Base-by-base conservation (phyloP, 2,329 filamentous ascomycete species). In the Gyromitra esculenta region DNA sequence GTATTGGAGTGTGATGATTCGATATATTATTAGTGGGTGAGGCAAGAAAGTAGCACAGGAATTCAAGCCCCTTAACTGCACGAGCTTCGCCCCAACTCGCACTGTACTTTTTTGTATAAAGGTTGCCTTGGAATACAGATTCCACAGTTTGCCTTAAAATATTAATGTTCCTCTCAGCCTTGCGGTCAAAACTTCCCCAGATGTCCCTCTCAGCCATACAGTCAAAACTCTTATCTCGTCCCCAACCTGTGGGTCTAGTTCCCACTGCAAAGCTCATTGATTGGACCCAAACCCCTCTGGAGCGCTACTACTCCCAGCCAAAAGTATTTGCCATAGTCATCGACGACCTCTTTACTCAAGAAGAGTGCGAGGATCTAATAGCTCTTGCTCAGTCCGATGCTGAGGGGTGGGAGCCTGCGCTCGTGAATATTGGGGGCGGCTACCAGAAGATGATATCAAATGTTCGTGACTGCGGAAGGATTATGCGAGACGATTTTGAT, bases 311-410 rank as follows among this genome's bases (percentile, higher is more conserved):
- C 31, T 63, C 48, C 37, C n/a, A 64, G 8, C 63, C 70, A 6
- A 21, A 9, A 8, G n/a, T 25, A 52, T 77, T 63, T 37, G 80
- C 80, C 37, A 25, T 79, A 25, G 71, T 80, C 37, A 78, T 81
- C 25, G 78, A 81, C 6, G 67, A 81, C 48, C 76, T 76, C 18
- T 79, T 81, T 52, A 80, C 80, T 15, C 64, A 67, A 1, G 68
- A 71, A 13, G 80, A 81, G 66, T 81, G 80, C 66, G 77, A 77
- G 2, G 63, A 75, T n/a, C 66, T 81, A 13, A 45, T 81, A n/a
- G 43, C 67, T 9, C 75, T 79, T 4, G 80, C 78, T 1, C 64
- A 80, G 43, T 60, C 76, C 1, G 69, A 72, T 2, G 50, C 65
- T 7, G 39, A 41, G 21, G 35, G 45, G 37, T 80, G 75, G 68